A percentile compares a stretch with the other conserved stretches of the same genome.
These are phyloP conservation scores for Physcomitrellopsis africana DNA, from an alignment of 225 moss, liverwort and hornwort species.

Conservation along the genomic window DNA sequence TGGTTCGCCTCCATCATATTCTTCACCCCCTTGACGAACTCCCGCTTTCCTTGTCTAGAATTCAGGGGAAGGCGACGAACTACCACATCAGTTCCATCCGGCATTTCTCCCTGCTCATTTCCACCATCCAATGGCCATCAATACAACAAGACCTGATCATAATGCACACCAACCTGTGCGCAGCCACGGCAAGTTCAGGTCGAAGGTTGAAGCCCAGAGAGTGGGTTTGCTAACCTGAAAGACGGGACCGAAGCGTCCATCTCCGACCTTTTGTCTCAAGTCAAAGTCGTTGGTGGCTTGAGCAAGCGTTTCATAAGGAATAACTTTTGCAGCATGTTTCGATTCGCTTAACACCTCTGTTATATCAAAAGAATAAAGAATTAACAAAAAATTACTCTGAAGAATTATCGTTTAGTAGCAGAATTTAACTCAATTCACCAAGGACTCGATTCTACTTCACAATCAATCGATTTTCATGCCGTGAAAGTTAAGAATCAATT, in stretches of 20 bases:
- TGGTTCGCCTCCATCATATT: conserved; percentile 51
- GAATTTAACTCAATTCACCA: too few species aligned
- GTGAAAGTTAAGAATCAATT: background rate
- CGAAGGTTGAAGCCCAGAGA: too few species aligned
- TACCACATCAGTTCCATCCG: conserved; percentile 51
- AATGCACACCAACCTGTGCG: too few species aligned
- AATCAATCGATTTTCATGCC: too few species aligned
- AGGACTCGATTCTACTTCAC: background rate
- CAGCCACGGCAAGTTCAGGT: background rate
- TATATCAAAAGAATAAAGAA: background rate
- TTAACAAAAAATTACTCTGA: too few species aligned
- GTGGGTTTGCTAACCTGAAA: conserved; percentile 35
- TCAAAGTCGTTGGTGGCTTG: conserved; percentile 55
- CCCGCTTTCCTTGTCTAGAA: conserved; percentile 59
- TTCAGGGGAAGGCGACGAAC: conserved; percentile 59
- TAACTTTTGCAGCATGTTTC: conserved; percentile 28
- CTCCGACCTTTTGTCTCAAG: conserved; percentile 42
- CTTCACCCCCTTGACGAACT: conserved; percentile 59
- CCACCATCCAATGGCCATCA: background rate
- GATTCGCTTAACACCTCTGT: conserved; percentile 50
- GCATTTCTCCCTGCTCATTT: conserved; percentile 48
- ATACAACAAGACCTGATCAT: too few species aligned
- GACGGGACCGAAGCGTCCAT: conserved; percentile 53
- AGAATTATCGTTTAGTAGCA: background rate
- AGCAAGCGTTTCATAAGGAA: conserved; percentile 40